Conservation (phyloP, 768 basidiomycete species). For the Hirschioporus abietinus region DNA sequence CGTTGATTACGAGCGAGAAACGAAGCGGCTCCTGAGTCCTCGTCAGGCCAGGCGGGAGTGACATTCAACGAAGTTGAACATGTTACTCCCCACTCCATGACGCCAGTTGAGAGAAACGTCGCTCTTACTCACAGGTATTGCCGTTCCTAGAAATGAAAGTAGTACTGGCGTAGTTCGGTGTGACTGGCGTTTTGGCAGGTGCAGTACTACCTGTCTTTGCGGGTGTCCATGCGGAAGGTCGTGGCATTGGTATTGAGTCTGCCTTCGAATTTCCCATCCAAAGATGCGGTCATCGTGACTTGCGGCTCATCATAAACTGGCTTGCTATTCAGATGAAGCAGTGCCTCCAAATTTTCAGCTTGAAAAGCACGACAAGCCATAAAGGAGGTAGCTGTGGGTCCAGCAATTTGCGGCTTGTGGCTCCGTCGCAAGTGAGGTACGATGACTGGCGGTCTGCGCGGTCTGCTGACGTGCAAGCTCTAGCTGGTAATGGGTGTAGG, state of each 20-base stretch:
- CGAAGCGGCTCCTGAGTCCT: too few relatives aligned
- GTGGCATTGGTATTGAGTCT: slow-evolving; percentile 46
- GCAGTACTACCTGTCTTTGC: slow-evolving; percentile 14
- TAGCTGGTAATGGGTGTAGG: too few relatives aligned
- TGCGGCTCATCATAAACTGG: slow-evolving; percentile 41
- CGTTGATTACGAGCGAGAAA: slow-evolving; percentile 46
- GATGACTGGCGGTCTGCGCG: too few relatives aligned
- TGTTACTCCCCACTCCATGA: slow-evolving; percentile 58
- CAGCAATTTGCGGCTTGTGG: too few relatives aligned
- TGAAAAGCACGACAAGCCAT: slow-evolving; percentile 67
- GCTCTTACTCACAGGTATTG: slow-evolving; percentile 65
- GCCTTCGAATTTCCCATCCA: slow-evolving; percentile 72
- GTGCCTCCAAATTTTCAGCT: slow-evolving; percentile 58
- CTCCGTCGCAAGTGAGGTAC: too few relatives aligned
- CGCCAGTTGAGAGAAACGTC: slow-evolving; percentile 79
- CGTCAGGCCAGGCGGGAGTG: slow-evolving; percentile 46
- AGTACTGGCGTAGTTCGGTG: slow-evolving; percentile 45
- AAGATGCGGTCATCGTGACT: slow-evolving; percentile 75
- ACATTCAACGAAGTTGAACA: slow-evolving; percentile 60
- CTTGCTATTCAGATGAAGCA: slow-evolving; percentile 39
- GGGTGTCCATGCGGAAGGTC: slow-evolving; percentile 26
- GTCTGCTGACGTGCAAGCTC: too few relatives aligned
- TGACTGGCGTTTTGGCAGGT: slow-evolving; percentile 36
- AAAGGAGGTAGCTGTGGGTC: too few relatives aligned
- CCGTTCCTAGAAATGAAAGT: slow-evolving; percentile 63